These are phyloP conservation scores for Phytopythium helicoides DNA, from an alignment of 352 stramenopile species.

Conservation along the genomic window DNA sequence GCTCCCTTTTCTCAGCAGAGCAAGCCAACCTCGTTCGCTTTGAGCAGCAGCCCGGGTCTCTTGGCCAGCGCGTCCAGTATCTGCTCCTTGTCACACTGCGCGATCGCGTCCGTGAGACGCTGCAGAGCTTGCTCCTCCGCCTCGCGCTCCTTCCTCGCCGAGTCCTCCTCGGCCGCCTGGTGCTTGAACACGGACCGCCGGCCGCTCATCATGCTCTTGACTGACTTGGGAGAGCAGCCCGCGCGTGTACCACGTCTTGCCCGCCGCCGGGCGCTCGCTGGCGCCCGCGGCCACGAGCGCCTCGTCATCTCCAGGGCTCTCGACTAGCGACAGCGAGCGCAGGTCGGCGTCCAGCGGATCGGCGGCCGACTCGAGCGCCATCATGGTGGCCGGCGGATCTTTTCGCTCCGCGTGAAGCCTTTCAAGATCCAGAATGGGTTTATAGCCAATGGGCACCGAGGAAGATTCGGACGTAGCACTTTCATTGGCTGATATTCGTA, in stretches of 20 bases:
- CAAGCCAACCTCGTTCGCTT: conserved; percentile 19
- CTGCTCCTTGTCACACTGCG: conserved; percentile 45
- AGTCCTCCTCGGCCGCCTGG: background rate
- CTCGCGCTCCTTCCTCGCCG: conserved; percentile 13
- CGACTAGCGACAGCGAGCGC: background rate
- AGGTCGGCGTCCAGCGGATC: conserved; percentile 8
- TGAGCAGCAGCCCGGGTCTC: conserved; percentile 25
- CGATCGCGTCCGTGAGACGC: conserved; percentile 30
- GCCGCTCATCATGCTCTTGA: conserved; percentile 48
- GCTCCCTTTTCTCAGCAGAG: background rate
- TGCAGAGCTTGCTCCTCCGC: conserved; percentile 17
- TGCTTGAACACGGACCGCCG: background rate
- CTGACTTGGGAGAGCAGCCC: conserved; percentile 55
- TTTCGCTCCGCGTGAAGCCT: conserved; percentile 9
- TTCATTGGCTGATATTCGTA: too few relatives aligned
- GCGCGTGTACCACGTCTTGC: conserved; percentile 8
- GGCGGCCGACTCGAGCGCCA: conserved; percentile 13
- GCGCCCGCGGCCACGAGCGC: background rate
- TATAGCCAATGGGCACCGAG: too few relatives aligned
- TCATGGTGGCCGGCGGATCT: conserved; percentile 21
- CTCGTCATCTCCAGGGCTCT: background rate
- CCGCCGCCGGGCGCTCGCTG: conserved; percentile 1
- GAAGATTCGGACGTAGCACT: too few relatives aligned
- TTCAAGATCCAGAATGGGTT: conserved; percentile 33
- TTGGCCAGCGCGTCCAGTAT: conserved; percentile 38